Evolutionary conservation across 345 rosid species (phyloP), one percentile per base, ranked within the genome.

Genomic region (Gossypium australe): DNA sequence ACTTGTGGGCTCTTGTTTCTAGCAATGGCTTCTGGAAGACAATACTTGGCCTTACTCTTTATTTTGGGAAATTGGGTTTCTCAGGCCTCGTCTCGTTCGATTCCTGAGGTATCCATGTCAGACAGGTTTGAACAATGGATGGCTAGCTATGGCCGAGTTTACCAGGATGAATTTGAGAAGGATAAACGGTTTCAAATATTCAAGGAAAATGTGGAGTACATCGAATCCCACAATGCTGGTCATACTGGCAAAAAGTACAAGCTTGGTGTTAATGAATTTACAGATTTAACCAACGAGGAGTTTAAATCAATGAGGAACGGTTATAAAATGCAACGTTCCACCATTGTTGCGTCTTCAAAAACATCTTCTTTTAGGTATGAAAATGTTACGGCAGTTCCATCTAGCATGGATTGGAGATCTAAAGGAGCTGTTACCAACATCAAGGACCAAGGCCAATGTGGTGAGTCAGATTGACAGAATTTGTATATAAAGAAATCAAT

Each of bases 391-490:
- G 73, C 58, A 11, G 59, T 67, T 67, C 72, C 78, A 2, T 51
- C 55, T 20, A 59, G 73, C 27, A 27, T 81, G 80, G 86, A 87
- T 55, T 87, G 90, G 86, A 78, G 84, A 69, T 56, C 34, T 24
- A 58, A 47, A 7, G 86, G 78, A 0, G 87, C 78, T 11, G 89
- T 84, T 0, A 83, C 86, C 2, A 74, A 84, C 27, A 70, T 87
- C 61, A 87, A 87, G 77, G 79, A 85, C 75, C 86, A 82, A 78
- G 83, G 77, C 65, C 1, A 22, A 2, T 83, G 87, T 29, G 85
- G 90, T 85, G 51, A 67, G 76, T 56, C 12, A 52, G 41, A 34
- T 0, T 6, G 41, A 20, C 41, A 7, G 24, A 41, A 65, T 43
- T 43, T 0, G 0, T 45, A 8, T 9, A 10, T 11, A 43, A 34